phyloP scores from a whole-genome alignment of 345 rosid genomes.

The sweet orange (Citrus sinensis) region DNA sequence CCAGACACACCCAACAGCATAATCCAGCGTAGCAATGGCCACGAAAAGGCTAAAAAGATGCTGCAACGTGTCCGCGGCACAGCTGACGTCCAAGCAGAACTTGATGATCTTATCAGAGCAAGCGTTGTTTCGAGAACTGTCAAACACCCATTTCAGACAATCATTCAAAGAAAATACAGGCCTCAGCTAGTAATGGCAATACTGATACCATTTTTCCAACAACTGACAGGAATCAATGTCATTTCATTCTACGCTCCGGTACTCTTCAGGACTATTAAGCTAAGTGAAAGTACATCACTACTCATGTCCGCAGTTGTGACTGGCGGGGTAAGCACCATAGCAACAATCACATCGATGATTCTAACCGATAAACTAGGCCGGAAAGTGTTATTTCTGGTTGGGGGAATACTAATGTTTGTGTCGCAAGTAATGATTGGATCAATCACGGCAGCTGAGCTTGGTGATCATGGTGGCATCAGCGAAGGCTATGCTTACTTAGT shows the following conservation, averaged over 20 bases:
- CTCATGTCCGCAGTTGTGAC: constrained; percentile 49
- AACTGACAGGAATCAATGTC: constrained; percentile 72
- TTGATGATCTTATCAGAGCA: constrained; percentile 56
- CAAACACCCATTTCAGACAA: constrained; percentile 36
- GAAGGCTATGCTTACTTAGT: neutral
- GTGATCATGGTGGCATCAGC: neutral
- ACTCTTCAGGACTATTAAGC: constrained; percentile 60
- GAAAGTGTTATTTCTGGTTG: constrained; percentile 37
- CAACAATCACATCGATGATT: constrained; percentile 50
- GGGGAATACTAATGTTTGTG: constrained; percentile 27
- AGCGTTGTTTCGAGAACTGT: constrained; percentile 26
- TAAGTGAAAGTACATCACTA: constrained; percentile 49
- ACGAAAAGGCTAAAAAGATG: constrained; percentile 37
- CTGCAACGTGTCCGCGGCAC: constrained; percentile 62
- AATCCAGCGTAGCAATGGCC: constrained; percentile 36
- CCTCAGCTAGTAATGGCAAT: constrained; percentile 75
- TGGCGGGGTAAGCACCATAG: constrained; percentile 40
- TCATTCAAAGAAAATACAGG: constrained; percentile 43
- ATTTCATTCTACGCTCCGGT: constrained; percentile 69
- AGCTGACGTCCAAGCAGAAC: constrained; percentile 45
- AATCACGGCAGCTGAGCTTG: neutral
- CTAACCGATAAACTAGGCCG: constrained; percentile 57
- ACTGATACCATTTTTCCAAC: constrained; percentile 66
- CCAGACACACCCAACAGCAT: constrained; percentile 75
- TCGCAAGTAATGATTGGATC: constrained; percentile 2